phyloP scores from a whole-genome alignment of 2,329 filamentous ascomycete species.

The Colletotrichum sp. region DNA sequence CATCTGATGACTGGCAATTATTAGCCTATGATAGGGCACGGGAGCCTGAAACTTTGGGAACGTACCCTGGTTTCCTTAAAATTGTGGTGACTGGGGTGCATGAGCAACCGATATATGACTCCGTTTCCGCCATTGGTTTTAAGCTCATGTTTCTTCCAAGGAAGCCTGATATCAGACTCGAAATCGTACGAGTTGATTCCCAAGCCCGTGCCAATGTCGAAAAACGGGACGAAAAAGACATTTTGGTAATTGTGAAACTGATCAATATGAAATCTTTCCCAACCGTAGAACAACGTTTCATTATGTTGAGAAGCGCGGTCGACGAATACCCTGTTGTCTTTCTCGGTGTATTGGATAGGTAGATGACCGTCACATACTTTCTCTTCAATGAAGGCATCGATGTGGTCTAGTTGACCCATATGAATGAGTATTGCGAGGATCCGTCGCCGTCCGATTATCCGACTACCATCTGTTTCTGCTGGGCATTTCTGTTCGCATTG shows the following conservation, averaged over 20 bases:
- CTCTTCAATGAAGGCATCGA: background rate
- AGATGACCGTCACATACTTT: background rate
- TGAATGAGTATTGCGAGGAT: background rate
- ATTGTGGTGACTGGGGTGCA: background rate
- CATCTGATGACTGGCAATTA: background rate
- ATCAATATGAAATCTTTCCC: conserved; percentile 7
- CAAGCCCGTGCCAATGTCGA: background rate
- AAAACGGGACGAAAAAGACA: background rate
- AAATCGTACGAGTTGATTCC: background rate
- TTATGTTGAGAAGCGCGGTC: background rate
- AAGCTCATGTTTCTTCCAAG: background rate
- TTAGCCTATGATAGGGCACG: background rate
- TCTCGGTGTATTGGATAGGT: background rate
- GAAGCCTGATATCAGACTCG: background rate
- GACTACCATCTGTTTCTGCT: background rate
- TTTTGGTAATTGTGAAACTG: conserved; percentile 2
- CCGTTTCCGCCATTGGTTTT: background rate
- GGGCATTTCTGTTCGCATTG: background rate
- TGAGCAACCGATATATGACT: background rate
- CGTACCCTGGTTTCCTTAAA: background rate
- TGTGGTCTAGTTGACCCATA: background rate
- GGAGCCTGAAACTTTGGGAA: background rate
- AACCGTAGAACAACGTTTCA: background rate
- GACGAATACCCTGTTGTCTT: background rate
- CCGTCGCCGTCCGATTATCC: background rate